Base-by-base conservation (phyloP, 495 filamentous ascomycete genomes). In the Cercophora samala region DNA sequence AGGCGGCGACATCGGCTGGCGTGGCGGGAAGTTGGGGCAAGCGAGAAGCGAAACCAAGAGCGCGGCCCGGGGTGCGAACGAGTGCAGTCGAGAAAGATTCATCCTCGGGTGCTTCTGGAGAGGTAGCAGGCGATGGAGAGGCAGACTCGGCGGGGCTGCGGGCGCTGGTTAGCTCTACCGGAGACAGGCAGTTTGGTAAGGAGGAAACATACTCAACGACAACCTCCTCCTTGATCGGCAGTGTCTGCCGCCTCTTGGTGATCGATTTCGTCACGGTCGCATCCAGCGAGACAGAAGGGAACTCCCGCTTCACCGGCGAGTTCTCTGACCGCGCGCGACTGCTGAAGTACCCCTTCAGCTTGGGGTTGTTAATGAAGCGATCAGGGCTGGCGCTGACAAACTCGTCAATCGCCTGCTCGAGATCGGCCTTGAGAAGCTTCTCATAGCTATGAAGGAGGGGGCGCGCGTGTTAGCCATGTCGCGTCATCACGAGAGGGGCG, bases 1-100 rank as follows among this genome's bases (percentile, higher is more conserved):
- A 87, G 68, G 92, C 85, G n/a, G 89, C 91, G 59, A 98, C 88
- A 59, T 91, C 85, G 21, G 92, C 88, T 0, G 94, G 94, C 0
- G 93, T 95, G 1, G 93, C 88, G 3, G 95, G 94, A 37, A 97
- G 82, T 5, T 86, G 82, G 18, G 22, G 53, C 64, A 88, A 78
- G 67, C 78, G 82, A 55, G 77, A 74, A 19, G 85, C 82, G 69
- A 78, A 70, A 15, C 82, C 75, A 64, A 86, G 83, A 8, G 84
- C 82, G 69, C 84, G 80, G 51, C 75, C 82, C 4, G 88, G 87
- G 19, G 89, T 88, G 66, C 85, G 88, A 58, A 81, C 80, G 18
- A 85, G 68, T 18, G 83, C 80, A 42, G 76, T 76, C n/a, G 81
- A 23, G 58, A 63, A 62, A 9, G 67, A 56, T 18, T 65, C 64